phyloP scores from a whole-genome alignment of 2,329 filamentous ascomycete species.

The Tolypocladium paradoxum region DNA sequence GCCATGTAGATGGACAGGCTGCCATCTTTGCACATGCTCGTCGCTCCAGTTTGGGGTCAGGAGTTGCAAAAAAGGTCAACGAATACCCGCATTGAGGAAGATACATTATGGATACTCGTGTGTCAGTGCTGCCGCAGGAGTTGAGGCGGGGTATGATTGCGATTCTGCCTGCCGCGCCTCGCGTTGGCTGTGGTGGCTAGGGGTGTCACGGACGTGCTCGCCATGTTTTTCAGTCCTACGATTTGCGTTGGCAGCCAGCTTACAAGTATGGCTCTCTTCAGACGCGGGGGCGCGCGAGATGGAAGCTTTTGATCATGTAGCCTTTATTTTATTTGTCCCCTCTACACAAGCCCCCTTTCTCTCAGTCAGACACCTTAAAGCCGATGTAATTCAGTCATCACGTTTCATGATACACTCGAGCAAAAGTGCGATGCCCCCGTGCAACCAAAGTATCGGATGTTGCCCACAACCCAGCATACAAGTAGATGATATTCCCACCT shows the following conservation, averaged over 20 bases:
- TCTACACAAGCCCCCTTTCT: conserved; percentile 20
- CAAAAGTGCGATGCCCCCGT: background rate
- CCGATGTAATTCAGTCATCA: conserved; percentile 36
- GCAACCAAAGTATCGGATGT: background rate
- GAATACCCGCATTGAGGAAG: conserved; percentile 17
- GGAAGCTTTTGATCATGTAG: conserved; percentile 14
- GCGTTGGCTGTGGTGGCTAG: background rate
- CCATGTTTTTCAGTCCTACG: background rate
- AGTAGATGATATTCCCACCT: background rate
- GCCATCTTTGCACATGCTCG: conserved; percentile 15
- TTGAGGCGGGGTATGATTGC: background rate
- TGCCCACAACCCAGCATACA: background rate
- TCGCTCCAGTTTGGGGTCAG: conserved; percentile 19
- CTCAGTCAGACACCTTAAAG: conserved; percentile 28
- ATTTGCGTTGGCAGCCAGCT: conserved; percentile 1
- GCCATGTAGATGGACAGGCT: conserved; percentile 16
- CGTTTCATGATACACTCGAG: conserved; percentile 24
- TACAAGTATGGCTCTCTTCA: conserved; percentile 1
- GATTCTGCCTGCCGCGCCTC: background rate
- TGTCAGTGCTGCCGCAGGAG: conserved; percentile 10
- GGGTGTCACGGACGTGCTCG: conserved; percentile 1
- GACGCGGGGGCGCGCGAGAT: conserved; percentile 2
- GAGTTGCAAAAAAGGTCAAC: conserved; percentile 22
- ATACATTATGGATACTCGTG: conserved; percentile 19
- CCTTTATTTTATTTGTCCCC: conserved; percentile 21